A percentile compares a stretch with the other conserved stretches of the same genome.
Conservation (phyloP, 2,329 filamentous ascomycete genomes). For the Plenodomus biglobosus region DNA sequence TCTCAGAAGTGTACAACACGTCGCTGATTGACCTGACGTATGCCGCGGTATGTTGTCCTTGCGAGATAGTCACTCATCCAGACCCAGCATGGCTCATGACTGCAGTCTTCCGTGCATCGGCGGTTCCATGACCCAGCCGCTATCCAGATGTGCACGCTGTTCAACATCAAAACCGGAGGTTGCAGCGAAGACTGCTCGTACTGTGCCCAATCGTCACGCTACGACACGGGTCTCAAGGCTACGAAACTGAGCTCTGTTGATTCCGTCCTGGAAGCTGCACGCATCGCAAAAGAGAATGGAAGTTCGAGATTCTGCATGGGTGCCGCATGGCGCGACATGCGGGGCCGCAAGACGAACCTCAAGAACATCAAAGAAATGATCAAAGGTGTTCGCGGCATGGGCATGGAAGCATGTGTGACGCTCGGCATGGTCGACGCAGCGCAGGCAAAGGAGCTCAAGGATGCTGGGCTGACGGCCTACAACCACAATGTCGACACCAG, state of each 20-base stretch:
- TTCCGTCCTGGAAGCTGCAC: conserved; percentile 75
- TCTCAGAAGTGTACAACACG: conserved; percentile 77
- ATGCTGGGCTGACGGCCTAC: conserved; percentile 83
- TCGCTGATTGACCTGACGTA: conserved; percentile 78
- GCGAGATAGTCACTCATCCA: neutral
- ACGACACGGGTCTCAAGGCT: conserved; percentile 75
- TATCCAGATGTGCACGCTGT: conserved; percentile 89
- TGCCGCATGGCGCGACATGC: conserved; percentile 92
- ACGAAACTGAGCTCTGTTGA: conserved; percentile 79
- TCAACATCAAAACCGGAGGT: conserved; percentile 95
- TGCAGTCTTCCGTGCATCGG: conserved; percentile 73
- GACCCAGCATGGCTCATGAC: conserved; percentile 3
- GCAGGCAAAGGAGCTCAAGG: conserved; percentile 80
- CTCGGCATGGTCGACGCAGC: conserved; percentile 84
- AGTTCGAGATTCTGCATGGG: conserved; percentile 95
- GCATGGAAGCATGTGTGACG: conserved; percentile 92
- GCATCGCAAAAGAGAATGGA: conserved; percentile 76
- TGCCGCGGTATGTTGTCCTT: conserved; percentile 60
- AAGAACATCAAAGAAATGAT: conserved; percentile 88
- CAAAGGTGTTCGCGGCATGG: conserved; percentile 73
- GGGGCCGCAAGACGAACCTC: conserved; percentile 79
- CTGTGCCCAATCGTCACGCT: conserved; percentile 84
- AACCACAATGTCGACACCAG: conserved; percentile 95
- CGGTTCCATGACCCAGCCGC: conserved; percentile 81
- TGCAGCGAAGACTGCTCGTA: conserved; percentile 93